Evolutionary conservation across 108 stramenopile genomes (phyloP).

Genomic region (Asterionellopsis glacialis): DNA sequence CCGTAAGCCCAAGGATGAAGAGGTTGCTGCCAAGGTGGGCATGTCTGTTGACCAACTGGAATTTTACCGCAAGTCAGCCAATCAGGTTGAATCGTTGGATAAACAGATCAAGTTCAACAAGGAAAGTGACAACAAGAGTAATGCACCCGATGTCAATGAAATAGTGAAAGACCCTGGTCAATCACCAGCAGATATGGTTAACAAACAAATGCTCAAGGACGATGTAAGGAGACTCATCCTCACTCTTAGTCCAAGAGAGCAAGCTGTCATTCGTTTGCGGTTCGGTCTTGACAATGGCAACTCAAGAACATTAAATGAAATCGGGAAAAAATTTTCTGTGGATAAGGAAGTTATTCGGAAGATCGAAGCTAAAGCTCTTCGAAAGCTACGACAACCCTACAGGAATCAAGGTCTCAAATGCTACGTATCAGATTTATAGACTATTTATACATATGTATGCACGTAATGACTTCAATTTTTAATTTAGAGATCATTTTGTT

Average conservation of each 20-base stretch:
- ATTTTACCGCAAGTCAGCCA: constrained; percentile 39
- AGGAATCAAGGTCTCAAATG: constrained; percentile 44
- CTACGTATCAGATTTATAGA: constrained; percentile 40
- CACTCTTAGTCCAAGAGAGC: constrained; percentile 56
- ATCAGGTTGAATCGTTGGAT: constrained; percentile 48
- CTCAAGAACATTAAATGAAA: constrained; percentile 54
- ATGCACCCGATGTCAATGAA: neutral
- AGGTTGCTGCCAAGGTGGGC: constrained; percentile 55
- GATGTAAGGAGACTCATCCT: constrained; percentile 44
- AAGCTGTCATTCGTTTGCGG: constrained; percentile 72
- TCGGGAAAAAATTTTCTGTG: constrained; percentile 51
- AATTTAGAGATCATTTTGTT: too few relatives aligned
- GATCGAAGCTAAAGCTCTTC: constrained; percentile 73
- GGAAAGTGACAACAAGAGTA: constrained; percentile 11
- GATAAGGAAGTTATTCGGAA: constrained; percentile 67
- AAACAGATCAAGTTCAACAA: constrained; percentile 42
- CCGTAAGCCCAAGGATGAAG: constrained; percentile 51
- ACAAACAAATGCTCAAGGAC: constrained; percentile 46
- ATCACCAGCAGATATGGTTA: constrained; percentile 33
- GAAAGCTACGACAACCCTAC: constrained; percentile 67
- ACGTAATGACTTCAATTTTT: neutral
- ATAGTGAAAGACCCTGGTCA: constrained; percentile 44
- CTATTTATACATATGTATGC: neutral
- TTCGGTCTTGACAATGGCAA: constrained; percentile 79
- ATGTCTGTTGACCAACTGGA: constrained; percentile 49